Percentiles rank a stretch among this genome's conserved stretches.
Conservation (phyloP, 805 yeast genomes). For the Lachancea fermentati region DNA sequence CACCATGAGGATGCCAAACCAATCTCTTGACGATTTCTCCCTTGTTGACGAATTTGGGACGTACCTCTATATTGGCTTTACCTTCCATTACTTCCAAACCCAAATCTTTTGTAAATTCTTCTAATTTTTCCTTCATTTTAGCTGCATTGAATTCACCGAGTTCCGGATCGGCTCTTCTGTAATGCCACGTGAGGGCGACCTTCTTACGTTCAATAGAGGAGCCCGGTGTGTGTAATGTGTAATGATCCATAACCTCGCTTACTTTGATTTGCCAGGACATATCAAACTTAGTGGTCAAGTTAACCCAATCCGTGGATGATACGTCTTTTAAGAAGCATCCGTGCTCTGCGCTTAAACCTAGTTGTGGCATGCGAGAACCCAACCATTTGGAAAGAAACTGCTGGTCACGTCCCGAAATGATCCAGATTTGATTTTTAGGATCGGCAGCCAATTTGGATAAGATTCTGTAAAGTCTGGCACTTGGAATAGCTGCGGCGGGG, state of each 20-base stretch:
- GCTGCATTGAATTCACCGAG: constrained; percentile 83
- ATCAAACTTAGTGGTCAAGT: constrained; percentile 73
- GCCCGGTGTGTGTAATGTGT: constrained; percentile 88
- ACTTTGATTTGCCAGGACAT: constrained; percentile 95
- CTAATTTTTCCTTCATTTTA: constrained; percentile 60
- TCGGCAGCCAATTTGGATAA: constrained; percentile 61
- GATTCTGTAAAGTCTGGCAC: constrained; percentile 58
- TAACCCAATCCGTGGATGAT: constrained; percentile 67
- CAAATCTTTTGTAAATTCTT: constrained; percentile 54
- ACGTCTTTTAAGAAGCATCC: constrained; percentile 88
- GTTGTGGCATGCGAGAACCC: constrained; percentile 52
- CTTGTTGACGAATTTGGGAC: constrained; percentile 90
- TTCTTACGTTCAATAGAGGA: constrained; percentile 79
- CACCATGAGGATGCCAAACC: constrained; percentile 59
- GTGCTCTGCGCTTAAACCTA: constrained; percentile 94
- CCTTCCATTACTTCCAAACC: constrained; percentile 96
- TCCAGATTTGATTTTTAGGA: constrained; percentile 84
- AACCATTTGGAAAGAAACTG: constrained; percentile 83
- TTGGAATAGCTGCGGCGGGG: constrained; percentile 98
- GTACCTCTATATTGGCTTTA: constrained; percentile 94
- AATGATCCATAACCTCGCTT: constrained; percentile 61
- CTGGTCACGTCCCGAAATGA: constrained; percentile 94
- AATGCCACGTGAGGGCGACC: constrained; percentile 97
- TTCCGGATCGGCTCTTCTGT: constrained; percentile 90
- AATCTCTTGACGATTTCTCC: constrained; percentile 91